phyloP scores from a whole-genome alignment of 2,329 filamentous ascomycete genomes.

The Fusarium concolor region DNA sequence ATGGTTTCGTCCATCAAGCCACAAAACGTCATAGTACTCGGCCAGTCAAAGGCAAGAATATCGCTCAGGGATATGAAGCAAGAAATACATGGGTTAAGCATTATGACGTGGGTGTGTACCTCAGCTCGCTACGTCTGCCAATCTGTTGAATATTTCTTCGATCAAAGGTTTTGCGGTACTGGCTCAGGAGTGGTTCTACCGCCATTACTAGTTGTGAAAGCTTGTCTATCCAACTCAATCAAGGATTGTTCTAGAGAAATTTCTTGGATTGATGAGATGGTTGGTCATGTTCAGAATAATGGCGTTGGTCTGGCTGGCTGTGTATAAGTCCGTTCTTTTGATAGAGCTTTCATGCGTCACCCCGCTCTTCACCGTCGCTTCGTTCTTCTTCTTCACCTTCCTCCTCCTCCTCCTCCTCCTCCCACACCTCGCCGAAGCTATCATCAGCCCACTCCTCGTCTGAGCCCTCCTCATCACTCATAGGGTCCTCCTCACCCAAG shows the following conservation, averaged over 20 bases:
- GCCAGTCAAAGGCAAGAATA: too few relatives aligned
- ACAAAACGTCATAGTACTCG: too few relatives aligned
- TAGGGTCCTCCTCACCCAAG: too few relatives aligned
- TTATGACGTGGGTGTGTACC: background rate
- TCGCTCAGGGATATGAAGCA: accelerated
- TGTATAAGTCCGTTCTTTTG: too few relatives aligned
- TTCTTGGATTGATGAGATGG: background rate
- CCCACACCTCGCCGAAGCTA: too few relatives aligned
- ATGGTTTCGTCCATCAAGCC: too few relatives aligned
- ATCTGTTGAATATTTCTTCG: background rate
- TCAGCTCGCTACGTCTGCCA: background rate
- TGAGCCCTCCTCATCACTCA: too few relatives aligned
- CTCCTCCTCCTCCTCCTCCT: too few relatives aligned
- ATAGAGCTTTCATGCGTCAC: too few relatives aligned
- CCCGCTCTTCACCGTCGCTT: too few relatives aligned
- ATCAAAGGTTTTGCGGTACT: background rate
- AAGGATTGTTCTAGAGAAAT: background rate
- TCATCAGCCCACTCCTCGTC: too few relatives aligned
- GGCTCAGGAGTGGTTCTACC: background rate
- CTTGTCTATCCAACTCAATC: background rate
- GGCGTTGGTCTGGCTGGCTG: background rate
- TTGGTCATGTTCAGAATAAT: background rate
- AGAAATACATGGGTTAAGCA: accelerated
- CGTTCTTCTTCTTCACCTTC: too few relatives aligned
- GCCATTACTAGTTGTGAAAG: background rate